Conservation (phyloP, 345 rosid species). For the Lumnitzera littorea region DNA sequence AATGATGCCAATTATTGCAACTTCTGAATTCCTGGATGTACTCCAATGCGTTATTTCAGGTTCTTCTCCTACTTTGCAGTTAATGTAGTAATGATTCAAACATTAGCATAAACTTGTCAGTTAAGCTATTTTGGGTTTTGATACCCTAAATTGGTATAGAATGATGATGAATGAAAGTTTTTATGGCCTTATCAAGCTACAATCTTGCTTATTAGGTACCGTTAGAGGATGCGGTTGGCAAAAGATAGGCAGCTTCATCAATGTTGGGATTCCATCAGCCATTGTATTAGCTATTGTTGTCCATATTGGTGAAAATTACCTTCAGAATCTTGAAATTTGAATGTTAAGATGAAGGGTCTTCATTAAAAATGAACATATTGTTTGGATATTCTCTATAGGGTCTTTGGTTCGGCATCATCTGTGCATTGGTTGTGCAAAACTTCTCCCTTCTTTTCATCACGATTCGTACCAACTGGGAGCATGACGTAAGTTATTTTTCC, state of each 20-base stretch:
- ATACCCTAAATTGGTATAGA: too few species aligned
- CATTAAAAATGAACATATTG: too few species aligned
- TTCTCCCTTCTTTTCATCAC: constrained; percentile 32
- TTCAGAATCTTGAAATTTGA: too few species aligned
- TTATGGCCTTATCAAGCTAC: too few species aligned
- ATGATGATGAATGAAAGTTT: too few species aligned
- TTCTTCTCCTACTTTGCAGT: neutral
- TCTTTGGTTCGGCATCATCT: constrained; percentile 46
- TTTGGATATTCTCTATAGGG: constrained; percentile 17
- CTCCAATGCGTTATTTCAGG: constrained; percentile 46
- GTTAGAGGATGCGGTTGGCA: constrained; percentile 68
- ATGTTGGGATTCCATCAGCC: constrained; percentile 40
- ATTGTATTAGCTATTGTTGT: constrained; percentile 35
- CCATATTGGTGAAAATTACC: constrained; percentile 28
- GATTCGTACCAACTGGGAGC: constrained; percentile 29
- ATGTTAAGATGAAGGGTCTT: too few species aligned
- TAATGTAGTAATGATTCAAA: too few species aligned
- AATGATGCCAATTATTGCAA: constrained; percentile 41
- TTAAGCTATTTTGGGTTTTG: too few species aligned
- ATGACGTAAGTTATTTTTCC: constrained; percentile 18
- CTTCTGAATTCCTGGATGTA: constrained; percentile 38
- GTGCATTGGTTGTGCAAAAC: constrained; percentile 28
- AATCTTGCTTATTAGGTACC: constrained; percentile 16
- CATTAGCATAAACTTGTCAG: too few species aligned
- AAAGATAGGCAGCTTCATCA: constrained; percentile 44